phyloP scores from a whole-genome alignment of 2,329 filamentous ascomycete genomes.

The Diaporthe eres region DNA sequence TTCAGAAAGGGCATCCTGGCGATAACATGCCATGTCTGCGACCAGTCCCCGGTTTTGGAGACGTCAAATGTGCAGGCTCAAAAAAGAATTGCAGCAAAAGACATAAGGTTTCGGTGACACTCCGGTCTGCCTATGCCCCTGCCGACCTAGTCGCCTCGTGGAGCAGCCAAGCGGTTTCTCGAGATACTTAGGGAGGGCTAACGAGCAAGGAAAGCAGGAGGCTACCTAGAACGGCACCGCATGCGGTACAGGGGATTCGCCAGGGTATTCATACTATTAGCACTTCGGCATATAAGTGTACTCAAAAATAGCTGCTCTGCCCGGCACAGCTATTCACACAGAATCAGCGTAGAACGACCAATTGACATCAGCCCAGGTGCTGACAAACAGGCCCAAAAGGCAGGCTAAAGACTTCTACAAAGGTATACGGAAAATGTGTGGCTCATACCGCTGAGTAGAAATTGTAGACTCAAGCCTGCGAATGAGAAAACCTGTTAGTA shows the following conservation, averaged over 20 bases:
- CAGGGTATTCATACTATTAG: background rate
- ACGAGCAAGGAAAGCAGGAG: background rate
- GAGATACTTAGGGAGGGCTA: background rate
- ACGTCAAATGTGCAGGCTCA: background rate
- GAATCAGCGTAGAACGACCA: background rate
- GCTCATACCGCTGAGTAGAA: no score
- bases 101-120: constrained; percentile 1
- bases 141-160: background rate
- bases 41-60: background rate
- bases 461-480: background rate
- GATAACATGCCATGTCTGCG: background rate
- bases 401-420: background rate
- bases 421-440: background rate
- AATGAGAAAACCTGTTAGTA: background rate
- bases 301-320: background rate
- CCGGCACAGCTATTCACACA: background rate
- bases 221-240: background rate
- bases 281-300: background rate
- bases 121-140: background rate
- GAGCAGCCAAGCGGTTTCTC: background rate
- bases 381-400: no score
- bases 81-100: background rate
- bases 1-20: background rate
- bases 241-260: background rate
- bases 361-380: background rate